Conservation (phyloP, 2,329 filamentous ascomycete species). For the Scorias spongiosa region DNA sequence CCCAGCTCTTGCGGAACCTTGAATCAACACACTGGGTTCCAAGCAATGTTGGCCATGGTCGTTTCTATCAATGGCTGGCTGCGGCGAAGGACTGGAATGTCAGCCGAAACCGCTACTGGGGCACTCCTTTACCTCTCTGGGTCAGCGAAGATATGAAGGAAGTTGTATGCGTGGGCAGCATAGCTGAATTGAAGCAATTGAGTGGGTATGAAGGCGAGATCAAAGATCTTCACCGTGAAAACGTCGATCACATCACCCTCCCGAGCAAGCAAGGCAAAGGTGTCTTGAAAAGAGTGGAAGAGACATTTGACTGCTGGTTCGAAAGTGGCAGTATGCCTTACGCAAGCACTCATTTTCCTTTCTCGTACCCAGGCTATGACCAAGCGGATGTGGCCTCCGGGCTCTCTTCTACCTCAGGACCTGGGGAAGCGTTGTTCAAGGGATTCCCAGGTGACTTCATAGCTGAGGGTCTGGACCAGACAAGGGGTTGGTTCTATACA, state of each 20-base stretch:
- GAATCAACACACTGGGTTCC: constrained; percentile 87
- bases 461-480: constrained; percentile 84
- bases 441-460: constrained; percentile 89
- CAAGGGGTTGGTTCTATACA: constrained; percentile 94
- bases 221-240: constrained; percentile 78
- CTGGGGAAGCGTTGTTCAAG: constrained; percentile 47
- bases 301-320: constrained; percentile 96
- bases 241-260: constrained; percentile 87
- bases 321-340: constrained; percentile 96
- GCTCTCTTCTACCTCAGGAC: constrained; percentile 12
- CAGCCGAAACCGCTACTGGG: constrained; percentile 88
- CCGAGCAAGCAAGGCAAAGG: constrained; percentile 81
- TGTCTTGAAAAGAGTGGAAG: constrained; percentile 61
- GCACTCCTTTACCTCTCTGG: constrained; percentile 84
- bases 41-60: constrained; percentile 73
- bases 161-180: constrained; percentile 69
- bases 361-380: constrained; percentile 58
- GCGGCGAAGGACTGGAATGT: constrained; percentile 94
- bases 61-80: constrained; percentile 81
- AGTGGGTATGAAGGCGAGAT: constrained; percentile 77
- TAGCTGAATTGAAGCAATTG: constrained; percentile 67
- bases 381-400: constrained; percentile 15
- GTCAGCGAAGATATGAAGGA: constrained; percentile 80
- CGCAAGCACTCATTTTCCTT: constrained; percentile 79
- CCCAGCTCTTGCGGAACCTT: constrained; percentile 80